Base-by-base conservation (phyloP, 2,329 filamentous ascomycete species). In the Emergomyces africanus region DNA sequence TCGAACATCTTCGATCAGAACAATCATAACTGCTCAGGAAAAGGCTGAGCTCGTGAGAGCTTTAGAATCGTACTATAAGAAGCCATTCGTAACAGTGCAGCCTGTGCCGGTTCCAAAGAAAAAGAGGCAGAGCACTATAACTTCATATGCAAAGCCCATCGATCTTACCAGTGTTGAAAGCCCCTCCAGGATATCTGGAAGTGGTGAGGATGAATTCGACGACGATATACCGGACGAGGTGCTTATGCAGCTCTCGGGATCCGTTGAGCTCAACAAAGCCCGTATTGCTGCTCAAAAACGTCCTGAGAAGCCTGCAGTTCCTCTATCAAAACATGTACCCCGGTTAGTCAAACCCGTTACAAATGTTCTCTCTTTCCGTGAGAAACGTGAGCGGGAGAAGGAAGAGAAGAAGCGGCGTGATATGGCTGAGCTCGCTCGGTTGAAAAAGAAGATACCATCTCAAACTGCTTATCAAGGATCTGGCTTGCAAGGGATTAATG, bases 1-100 rank as follows among this genome's bases (percentile, higher is more conserved):
- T 8, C 66, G 69, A 74, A 78, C 69, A 80, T 71, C 81, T 62
- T 74, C 79, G 23, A 81, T 86, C 64, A 86, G 83, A 66, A 95
- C 91, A 1, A 96, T 95, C 66, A 75, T 97, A 64, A 88, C 82
- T 14, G 82, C 83, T 41, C 85, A 87, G 59, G 90, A 97, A 69
- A 90, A 91, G 64, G 92, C 91, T 12, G 89, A 96, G 72, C 78
- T 97, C 55, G 78, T 83, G 57, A 74, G 80, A 57, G 81, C 83
- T 20, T 70, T 85, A n/a, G 83, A 86, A 64, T 77, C 73, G 12
- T 77, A 76, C 61, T 74, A 72, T 61, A 75, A 74, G 61, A 76
- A 74, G 60, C 72, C 75, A 9, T 73, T 77, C 53, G 70, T 77
- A 46, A 71, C 71, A 55, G 72, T 72, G 39, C 71, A 72, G 8